Conservation (phyloP, 257 asterid species). For the Solanum chilense region DNA sequence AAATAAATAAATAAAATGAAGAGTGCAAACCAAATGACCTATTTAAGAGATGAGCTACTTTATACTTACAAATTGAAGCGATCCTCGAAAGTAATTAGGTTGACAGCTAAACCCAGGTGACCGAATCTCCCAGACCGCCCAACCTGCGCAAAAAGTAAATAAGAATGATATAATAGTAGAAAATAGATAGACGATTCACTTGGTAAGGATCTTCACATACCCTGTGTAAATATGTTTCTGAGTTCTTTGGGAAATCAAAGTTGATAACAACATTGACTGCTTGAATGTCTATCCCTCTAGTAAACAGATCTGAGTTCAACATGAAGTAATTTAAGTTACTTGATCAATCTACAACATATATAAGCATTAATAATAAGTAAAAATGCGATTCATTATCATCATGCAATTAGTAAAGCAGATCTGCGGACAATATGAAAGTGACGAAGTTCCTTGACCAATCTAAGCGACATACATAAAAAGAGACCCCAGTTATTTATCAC, state of each 20-base stretch:
- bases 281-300: slow-evolving; percentile 88
- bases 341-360: neutral
- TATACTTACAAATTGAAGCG: slow-evolving; percentile 69
- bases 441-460: neutral
- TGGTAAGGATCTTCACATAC: slow-evolving; percentile 20
- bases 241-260: slow-evolving; percentile 74
- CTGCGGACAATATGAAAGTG: neutral
- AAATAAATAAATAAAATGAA: neutral
- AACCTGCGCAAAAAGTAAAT: slow-evolving; percentile 35
- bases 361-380: neutral
- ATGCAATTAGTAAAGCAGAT: neutral
- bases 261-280: slow-evolving; percentile 86
- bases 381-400: neutral
- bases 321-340: neutral
- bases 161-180: neutral
- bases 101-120: slow-evolving; percentile 89
- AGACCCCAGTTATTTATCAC: neutral
- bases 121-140: slow-evolving; percentile 95
- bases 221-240: slow-evolving; percentile 88
- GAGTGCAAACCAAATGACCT: neutral
- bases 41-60: neutral
- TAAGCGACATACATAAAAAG: neutral
- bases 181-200: neutral
- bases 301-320: slow-evolving; percentile 53
- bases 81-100: slow-evolving; percentile 76